A percentile compares a stretch with the other conserved stretches of the same genome.
phyloP scores from a whole-genome alignment of 345 rosid genomes.

The Orychophragmus violaceus region DNA sequence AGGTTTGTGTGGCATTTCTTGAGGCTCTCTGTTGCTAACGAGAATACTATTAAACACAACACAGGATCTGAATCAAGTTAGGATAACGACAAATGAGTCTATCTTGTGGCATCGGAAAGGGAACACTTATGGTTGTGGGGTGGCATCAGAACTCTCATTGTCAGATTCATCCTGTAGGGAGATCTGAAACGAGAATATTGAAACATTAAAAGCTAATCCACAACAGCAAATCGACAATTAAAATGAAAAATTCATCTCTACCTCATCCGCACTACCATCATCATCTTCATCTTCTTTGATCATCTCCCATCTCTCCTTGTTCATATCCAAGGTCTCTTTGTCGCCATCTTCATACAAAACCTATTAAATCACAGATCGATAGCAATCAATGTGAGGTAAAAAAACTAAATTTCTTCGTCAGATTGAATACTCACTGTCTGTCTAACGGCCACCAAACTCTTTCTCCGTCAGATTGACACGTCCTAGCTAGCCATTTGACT shows the following conservation, averaged over 20 bases:
- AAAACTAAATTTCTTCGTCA: not conserved
- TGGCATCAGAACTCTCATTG: not conserved
- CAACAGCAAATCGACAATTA: not conserved
- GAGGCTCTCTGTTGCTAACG: too few species aligned
- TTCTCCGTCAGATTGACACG: too few species aligned
- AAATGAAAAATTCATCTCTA: not conserved
- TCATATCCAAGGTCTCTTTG: not conserved
- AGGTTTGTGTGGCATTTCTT: too few species aligned
- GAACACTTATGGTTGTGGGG: slow-evolving; percentile 19
- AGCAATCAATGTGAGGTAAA: not conserved
- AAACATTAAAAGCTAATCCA: not conserved
- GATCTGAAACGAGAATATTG: not conserved
- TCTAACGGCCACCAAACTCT: slow-evolving; percentile 30
- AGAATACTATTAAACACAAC: too few species aligned
- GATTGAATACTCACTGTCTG: slow-evolving; percentile 1
- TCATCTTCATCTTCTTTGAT: not conserved
- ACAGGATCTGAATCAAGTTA: too few species aligned
- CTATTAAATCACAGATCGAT: not conserved
- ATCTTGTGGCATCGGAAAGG: not conserved
- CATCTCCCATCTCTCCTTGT: slow-evolving; percentile 10
- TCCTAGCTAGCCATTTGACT: too few species aligned
- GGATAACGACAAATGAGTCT: not conserved
- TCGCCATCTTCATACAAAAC: slow-evolving; percentile 24
- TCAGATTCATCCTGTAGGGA: not conserved
- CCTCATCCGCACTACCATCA: slow-evolving; percentile 5